Evolutionary conservation across 352 stramenopile genomes (phyloP), one percentile per base, ranked within the genome.

Genomic region (Thalassiosira exigua): DNA sequence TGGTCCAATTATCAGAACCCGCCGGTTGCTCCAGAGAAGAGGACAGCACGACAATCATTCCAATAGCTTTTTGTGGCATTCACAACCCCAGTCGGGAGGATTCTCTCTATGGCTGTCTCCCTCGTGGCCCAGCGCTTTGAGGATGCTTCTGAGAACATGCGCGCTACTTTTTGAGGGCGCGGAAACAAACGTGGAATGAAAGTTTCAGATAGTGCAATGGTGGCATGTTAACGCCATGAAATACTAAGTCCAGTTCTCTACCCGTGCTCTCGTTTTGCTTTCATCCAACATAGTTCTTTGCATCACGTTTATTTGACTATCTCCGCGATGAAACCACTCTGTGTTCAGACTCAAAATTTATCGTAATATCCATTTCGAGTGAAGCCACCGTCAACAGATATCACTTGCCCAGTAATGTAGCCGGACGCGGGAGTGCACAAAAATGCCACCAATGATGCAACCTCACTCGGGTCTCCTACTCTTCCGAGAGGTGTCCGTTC

Each of bases 371-470:
- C 82, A 68, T 93, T 87, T 33, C 83, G 39, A 30, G 77, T 87
- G 71, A 92, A 91, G 4, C 88, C 90, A 60, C 90, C 90, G 70
- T 95, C 90, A 0, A 91, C 85, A 39, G 61, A 84, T 48, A 95
- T 91, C 2, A 92, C 77, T 86, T 94, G 88, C 14, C 90, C 90
- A 29, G 91, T 89, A 29, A 93, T 93, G 30, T 83, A 81, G 5
- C 74, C 75, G 52, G 87, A 79, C 21, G 69, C 70, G 36, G 76
- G 85, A 36, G 82, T 71, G 71, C 85, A 94, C n/a, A 95, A 62
- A 69, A 94, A 95, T 42, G 86, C 84, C 27, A 91, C 79, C 26
- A 91, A 61, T 29, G 78, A 81, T 60, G 88, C 90, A 12, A 92
- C 88, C 82, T 95, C 90, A 30, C 74, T 66, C 19, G 88, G 85